These are phyloP conservation scores for Mitragyna speciosa DNA, from an alignment of 257 asterid genomes.

Conservation along the genomic window DNA sequence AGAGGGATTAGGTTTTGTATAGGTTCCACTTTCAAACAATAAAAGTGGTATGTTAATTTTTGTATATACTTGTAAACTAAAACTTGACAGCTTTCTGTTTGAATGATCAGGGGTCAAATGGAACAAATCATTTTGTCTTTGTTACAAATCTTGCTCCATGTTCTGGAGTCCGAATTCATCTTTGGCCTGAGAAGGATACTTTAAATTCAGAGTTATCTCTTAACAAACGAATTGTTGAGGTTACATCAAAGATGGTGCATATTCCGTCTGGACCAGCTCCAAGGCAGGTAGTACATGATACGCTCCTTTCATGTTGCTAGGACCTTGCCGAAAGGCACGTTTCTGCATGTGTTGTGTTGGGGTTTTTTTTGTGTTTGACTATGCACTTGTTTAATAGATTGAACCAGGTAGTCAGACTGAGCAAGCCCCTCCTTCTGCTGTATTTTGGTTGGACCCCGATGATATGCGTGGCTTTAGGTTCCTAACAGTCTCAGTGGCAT, in stretches of 20 bases:
- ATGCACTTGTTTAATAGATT: constrained; percentile 44
- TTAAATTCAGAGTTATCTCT: constrained; percentile 44
- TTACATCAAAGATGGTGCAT: constrained; percentile 86
- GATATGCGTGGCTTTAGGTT: constrained; percentile 84
- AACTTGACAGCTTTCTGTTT: not conserved
- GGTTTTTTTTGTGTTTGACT: not conserved
- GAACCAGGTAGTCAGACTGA: constrained; percentile 99
- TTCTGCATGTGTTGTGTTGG: not conserved
- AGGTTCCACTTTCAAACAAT: not conserved
- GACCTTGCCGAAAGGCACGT: constrained; percentile 6
- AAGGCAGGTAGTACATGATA: constrained; percentile 71
- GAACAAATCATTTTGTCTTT: constrained; percentile 70
- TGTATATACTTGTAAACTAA: not conserved
- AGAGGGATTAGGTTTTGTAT: not conserved
- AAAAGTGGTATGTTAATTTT: too few species aligned
- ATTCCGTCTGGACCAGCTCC: constrained; percentile 99
- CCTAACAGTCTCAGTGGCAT: constrained; percentile 95
- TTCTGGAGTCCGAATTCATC: constrained; percentile 90
- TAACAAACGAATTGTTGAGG: constrained; percentile 55
- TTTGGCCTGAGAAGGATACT: constrained; percentile 78
- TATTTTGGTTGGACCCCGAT: constrained; percentile 83
- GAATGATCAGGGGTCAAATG: constrained; percentile 62
- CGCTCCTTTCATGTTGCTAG: constrained; percentile 18
- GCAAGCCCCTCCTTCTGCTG: constrained; percentile 96
- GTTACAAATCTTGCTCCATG: constrained; percentile 98